Conservation (phyloP, 192 early-diverging fungal genomes). For the Spizellomyces punctatus region DNA sequence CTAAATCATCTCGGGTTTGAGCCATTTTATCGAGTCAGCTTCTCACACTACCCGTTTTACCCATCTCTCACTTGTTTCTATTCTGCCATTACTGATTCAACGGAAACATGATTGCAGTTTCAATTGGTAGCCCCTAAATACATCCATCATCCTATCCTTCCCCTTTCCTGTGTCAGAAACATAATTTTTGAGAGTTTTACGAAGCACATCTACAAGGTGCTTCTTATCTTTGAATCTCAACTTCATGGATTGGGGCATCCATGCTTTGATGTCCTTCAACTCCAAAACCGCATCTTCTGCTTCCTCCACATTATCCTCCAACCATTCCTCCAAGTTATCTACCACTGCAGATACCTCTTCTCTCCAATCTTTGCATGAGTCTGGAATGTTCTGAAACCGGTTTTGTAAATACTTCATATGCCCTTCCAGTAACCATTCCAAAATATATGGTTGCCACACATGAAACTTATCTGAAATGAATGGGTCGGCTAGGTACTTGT, state of each 20-base stretch:
- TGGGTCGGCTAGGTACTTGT: constrained; percentile 15
- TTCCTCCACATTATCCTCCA: constrained; percentile 16
- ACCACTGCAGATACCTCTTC: constrained; percentile 14
- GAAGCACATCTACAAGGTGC: constrained; percentile 13
- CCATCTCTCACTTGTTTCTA: no score
- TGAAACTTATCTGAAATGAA: constrained; percentile 14
- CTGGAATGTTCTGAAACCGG: constrained; percentile 9
- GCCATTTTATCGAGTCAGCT: no score
- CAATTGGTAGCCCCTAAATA: constrained; percentile 1
- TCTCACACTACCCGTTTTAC: no score
- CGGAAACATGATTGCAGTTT: no score
- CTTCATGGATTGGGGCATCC: constrained; percentile 6
- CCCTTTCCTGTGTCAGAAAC: not conserved
- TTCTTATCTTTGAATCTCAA: constrained; percentile 15
- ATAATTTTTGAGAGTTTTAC: not conserved
- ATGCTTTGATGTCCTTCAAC: constrained; percentile 9
- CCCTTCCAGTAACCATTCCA: constrained; percentile 19
- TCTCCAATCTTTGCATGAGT: constrained; percentile 14
- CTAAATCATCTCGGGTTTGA: no score
- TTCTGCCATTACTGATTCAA: no score
- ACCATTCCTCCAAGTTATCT: constrained; percentile 16
- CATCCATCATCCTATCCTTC: not conserved
- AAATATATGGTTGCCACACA: constrained; percentile 21
- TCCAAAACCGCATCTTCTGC: not conserved
- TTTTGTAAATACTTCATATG: constrained; percentile 8